Evolutionary conservation across 1,284 basidiomycete genomes (phyloP).

Genomic region (Laetiporus sulphureus): DNA sequence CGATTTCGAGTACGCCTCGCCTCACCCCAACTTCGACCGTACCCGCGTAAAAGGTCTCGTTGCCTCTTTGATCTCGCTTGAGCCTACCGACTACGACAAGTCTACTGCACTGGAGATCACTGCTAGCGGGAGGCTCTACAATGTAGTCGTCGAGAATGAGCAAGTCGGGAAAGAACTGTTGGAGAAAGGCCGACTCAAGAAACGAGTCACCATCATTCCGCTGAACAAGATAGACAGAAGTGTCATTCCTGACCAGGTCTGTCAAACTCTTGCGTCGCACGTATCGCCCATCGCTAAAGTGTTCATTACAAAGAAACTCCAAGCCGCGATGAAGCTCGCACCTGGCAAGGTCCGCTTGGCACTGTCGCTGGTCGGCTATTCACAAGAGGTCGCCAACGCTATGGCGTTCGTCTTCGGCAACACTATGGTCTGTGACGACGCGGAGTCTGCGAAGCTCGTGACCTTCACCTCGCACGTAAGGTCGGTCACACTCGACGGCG

Average conservation of each 20-base stretch:
- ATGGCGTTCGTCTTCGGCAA: constrained; percentile 95
- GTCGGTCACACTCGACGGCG: constrained; percentile 91
- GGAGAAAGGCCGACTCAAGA: constrained; percentile 78
- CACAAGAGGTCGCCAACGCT: constrained; percentile 80
- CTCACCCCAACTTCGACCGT: constrained; percentile 80
- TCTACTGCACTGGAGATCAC: constrained; percentile 92
- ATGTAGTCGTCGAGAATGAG: constrained; percentile 92
- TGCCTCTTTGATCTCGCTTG: constrained; percentile 78
- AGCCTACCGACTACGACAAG: constrained; percentile 65
- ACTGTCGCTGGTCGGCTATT: constrained; percentile 81
- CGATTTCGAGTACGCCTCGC: constrained; percentile 82
- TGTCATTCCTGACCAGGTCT: constrained; percentile 57
- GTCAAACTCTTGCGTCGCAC: constrained; percentile 13
- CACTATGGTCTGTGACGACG: constrained; percentile 88
- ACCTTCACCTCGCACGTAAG: constrained; percentile 78
- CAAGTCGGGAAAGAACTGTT: constrained; percentile 83
- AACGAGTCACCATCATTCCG: constrained; percentile 91
- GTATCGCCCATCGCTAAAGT: neutral
- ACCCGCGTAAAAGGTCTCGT: constrained; percentile 90
- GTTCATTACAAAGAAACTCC: constrained; percentile 54
- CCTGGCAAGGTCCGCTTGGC: constrained; percentile 84
- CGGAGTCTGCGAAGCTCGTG: constrained; percentile 82
- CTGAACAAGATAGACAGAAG: constrained; percentile 82
- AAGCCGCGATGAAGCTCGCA: constrained; percentile 71
- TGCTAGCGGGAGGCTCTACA: constrained; percentile 89